Base-by-base conservation (phyloP, 176 grass and related monocot species). In the Olyra latifolia region DNA sequence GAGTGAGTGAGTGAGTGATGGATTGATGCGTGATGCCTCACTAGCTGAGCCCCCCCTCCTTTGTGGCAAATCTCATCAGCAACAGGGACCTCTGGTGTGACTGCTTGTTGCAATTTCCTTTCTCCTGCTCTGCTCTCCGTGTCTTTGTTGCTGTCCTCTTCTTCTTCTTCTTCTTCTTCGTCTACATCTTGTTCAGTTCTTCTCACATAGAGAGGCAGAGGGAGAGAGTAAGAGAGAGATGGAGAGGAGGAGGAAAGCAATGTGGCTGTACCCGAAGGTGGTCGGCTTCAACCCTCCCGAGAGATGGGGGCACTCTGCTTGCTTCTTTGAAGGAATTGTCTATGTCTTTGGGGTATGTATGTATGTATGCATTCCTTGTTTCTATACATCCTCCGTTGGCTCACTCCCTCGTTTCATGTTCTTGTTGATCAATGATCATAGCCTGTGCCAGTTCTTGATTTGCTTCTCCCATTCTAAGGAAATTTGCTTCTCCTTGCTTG, bases 301-400 rank as follows among this genome's bases (percentile, higher is more conserved):
- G 88, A 89, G 96, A 83, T 99, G 96, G 96, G 96, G 96, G 49
- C 96, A 99, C 79, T 93, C 92, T 20, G 92, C 96, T 10, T 99
- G 96, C 78, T 95, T 93, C 90, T 95, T 91, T 72, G 56, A 95
- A 56, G 86, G 92, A 11, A 74, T 82, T 55, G 71, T 99, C 53
- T 99, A 95, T 70, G 83, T 95, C 50, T 99, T 99, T 62, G 96
- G 92, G 91, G 96, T 99, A 92, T 41, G 86, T 55, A 70, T 78
- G 59, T 35, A 35, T 35, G 32, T 35, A 35, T 13, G 11, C 24
- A 61, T 29, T 62, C 7, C 6, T 17, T 35, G 32, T 45, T 62
- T 12, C 29, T 49, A 7, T 6, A 41, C 55, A 19, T 66, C 28
- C 41, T 23, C 44, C 25, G 14, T 40, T 73, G 44, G 24, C 49